Evolutionary conservation across 1,284 basidiomycete species (phyloP).

Genomic region (Leucoagaricus sp.): DNA sequence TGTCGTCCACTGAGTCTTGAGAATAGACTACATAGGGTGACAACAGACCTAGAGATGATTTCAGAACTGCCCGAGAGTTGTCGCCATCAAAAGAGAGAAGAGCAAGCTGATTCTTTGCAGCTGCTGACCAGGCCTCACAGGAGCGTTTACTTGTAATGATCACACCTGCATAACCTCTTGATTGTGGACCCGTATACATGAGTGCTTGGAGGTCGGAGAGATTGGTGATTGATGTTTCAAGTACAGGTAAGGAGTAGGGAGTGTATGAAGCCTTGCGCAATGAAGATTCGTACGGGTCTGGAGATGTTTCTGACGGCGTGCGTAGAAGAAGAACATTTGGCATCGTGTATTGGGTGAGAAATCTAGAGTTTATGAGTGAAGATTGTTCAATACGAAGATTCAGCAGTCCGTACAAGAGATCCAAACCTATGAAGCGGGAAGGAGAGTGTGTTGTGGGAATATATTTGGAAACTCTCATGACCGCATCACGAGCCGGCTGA

Average conservation of each 20-base stretch:
- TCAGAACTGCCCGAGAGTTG: neutral
- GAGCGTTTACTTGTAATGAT: slow-evolving; percentile 75
- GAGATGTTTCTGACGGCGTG: slow-evolving; percentile 40
- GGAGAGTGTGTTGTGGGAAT: neutral
- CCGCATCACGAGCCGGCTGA: neutral
- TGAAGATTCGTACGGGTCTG: slow-evolving; percentile 54
- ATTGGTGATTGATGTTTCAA: slow-evolving; percentile 62
- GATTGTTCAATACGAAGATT: no score
- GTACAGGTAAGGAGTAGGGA: slow-evolving; percentile 61
- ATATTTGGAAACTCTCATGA: slow-evolving; percentile 3
- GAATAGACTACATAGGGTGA: slow-evolving; percentile 7
- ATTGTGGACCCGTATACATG: slow-evolving; percentile 39
- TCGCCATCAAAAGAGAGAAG: neutral
- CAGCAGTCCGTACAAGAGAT: no score
- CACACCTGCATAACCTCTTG: slow-evolving; percentile 49
- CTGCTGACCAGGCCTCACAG: slow-evolving; percentile 64
- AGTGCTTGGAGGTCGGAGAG: slow-evolving; percentile 43
- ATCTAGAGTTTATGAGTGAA: no score
- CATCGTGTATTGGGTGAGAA: slow-evolving; percentile 20
- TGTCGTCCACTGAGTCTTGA: slow-evolving; percentile 1
- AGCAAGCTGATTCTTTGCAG: slow-evolving; percentile 24
- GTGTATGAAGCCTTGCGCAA: slow-evolving; percentile 47
- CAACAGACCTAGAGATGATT: slow-evolving; percentile 4
- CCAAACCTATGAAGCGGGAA: no score
- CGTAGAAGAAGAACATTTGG: slow-evolving; percentile 56